phyloP scores from a whole-genome alignment of 2,329 filamentous ascomycete genomes.

The Penicillium hesseltinei region DNA sequence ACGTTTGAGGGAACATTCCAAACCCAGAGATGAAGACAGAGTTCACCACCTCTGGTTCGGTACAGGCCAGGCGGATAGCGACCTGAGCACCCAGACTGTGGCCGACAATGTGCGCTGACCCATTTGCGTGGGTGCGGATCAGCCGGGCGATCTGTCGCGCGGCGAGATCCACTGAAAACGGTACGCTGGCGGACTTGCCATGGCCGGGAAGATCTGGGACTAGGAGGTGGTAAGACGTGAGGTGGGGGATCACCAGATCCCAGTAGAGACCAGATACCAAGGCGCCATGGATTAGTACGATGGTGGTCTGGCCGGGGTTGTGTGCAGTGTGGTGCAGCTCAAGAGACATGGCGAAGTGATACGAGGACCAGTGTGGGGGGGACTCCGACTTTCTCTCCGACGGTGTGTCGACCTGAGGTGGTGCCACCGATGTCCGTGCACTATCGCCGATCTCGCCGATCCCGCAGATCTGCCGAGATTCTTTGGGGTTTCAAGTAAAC shows the following conservation, averaged over 20 bases:
- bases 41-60: constrained; percentile 2
- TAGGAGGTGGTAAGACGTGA: constrained; percentile 15
- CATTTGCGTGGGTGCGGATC: constrained; percentile 8
- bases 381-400: no score
- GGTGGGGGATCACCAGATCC: constrained; percentile 8
- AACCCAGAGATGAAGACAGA: constrained; percentile 12
- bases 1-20: constrained; percentile 2
- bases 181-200: constrained; percentile 12
- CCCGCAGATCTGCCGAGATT: no score
- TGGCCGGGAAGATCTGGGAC: constrained; percentile 18
- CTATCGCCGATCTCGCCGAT: no score
- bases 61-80: constrained; percentile 8
- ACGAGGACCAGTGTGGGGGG: not conserved
- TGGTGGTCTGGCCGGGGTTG: constrained; percentile 1
- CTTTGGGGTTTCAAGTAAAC: no score
- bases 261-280: constrained; percentile 12
- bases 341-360: not conserved
- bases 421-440: no score
- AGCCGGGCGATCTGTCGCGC: not conserved
- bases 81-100: constrained; percentile 19
- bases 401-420: no score
- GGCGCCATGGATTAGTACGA: constrained; percentile 18
- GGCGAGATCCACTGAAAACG: constrained; percentile 11
- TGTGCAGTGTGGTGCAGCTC: not conserved
- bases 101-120: constrained; percentile 14